Base-by-base conservation (phyloP, 1,284 basidiomycete genomes). In the Schizophyllum amplum region DNA sequence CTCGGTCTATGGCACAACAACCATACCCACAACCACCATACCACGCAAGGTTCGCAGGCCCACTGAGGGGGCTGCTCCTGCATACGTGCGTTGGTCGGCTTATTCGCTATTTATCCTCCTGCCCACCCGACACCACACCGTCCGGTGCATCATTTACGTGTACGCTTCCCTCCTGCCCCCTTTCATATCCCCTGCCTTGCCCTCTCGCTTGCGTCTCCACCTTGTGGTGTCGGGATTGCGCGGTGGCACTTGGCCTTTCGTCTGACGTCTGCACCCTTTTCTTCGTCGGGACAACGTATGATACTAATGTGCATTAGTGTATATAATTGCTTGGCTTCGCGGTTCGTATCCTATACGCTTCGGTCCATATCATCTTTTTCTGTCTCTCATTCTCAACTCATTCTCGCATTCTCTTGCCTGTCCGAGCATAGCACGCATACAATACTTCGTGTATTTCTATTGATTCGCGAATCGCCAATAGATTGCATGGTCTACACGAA, bases 1-100 rank as follows among this genome's bases (percentile, higher is more conserved):
- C 65, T 87, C 27, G 83, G 83, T 25, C 71, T 83, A 50, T 83
- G 78, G 78, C 67, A 72, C 25, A 58, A 57, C 47, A 51, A 24
- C 22, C 48, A 50, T 42, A 9, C 11, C 33, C 33, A 42, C 33
- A 42, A 42, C 33, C 33, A 42, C 33, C 33, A 42, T 17, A 17
- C 33, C 17, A 42, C 33, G 33, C 33, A 42, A 9, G 33, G 33
- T 17, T 42, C 33, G 33, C 33, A 42, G 33, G 33, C 33, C 33
- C 33, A 42, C 33, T 42, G 33, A 42, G 33, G 33, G n/a, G 33
- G 7, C 33, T 42, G 33, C 33, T 42, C 33, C 17, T 9, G 33
- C 33, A 17, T 42, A 42, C 17, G n/a, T n/a, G n/a, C 7, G 33
- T 42, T 13, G 33, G 33, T 42, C 33, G 33, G 33, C 33, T 42